Evolutionary conservation across 1,284 basidiomycete genomes (phyloP), one percentile per base, ranked within the genome.

Genomic region (Apiotrichum mycotoxinovorans): DNA sequence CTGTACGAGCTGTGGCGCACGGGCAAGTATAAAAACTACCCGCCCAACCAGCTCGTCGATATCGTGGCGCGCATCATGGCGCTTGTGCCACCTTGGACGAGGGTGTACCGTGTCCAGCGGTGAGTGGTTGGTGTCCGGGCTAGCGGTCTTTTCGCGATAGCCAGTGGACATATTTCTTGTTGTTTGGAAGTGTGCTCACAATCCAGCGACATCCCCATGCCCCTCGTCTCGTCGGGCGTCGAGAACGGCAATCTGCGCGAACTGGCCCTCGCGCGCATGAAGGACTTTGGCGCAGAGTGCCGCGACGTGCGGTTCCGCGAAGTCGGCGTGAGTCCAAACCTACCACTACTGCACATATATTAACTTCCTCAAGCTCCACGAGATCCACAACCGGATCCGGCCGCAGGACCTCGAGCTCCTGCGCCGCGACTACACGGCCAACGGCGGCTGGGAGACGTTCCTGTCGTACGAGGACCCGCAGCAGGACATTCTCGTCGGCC

Each of bases 371-470:
- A n/a, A 92, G 89, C 89, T 94, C 56, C 94, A 98, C 78, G 96
- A 99, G 79, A 98, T 99, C 53, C 96, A 99, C 75, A 87, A 96
- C 80, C 94, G 96, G 79, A 91, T 98, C 47, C 86, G 93, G 40
- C 96, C 96, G 49, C 91, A 95, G 70, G 89, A 92, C 33, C 89
- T 97, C 54, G 96, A 99, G 77, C 86, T 99, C n/a, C 85, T 99
- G 37, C 85, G 96, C 52, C 83, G 96, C 50, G 96, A 99, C 77
- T 99, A 99, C 77, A 82, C 89, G 2, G 96, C 96, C 27, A 99
- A 98, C 69, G 95, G 91, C 3, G 91, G 95, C 25, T 99, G 96
- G 96, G 96, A 99, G 79, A 98, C 95, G 0, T 99, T 99, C 83
- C 80, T 99, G 18, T 94, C 93, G 22, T 99, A 98, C 74, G 96